Evolutionary conservation across 2,329 filamentous ascomycete species (phyloP).

Genomic region (Mycosphaerella arachidis): DNA sequence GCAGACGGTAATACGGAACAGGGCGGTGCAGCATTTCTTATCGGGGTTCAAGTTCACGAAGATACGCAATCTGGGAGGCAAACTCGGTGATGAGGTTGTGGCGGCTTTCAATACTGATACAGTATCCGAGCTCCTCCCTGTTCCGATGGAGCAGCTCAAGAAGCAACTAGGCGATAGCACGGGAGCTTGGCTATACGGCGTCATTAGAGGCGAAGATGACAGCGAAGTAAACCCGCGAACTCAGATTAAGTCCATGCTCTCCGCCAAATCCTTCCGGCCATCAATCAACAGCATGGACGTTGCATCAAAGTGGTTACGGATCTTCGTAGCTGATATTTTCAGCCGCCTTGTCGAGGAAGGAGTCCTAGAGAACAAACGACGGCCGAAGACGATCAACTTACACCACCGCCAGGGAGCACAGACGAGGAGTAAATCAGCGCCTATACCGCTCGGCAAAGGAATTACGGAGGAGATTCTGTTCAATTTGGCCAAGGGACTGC

Average conservation of each 20-base stretch:
- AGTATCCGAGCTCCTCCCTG: conserved; percentile 67
- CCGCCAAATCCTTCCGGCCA: conserved; percentile 89
- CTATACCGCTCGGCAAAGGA: conserved; percentile 70
- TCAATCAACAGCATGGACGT: conserved; percentile 74
- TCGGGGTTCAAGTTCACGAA: conserved; percentile 87
- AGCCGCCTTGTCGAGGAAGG: conserved; percentile 86
- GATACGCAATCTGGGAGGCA: conserved; percentile 90
- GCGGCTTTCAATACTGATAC: conserved; percentile 76
- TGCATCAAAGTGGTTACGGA: conserved; percentile 77
- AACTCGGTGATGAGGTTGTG: conserved; percentile 81
- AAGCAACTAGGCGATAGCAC: conserved; percentile 77
- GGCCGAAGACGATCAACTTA: conserved; percentile 79
- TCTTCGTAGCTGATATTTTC: conserved; percentile 89
- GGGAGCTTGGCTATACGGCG: conserved; percentile 77
- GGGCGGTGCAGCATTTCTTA: conserved; percentile 75
- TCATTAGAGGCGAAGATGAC: conserved; percentile 77
- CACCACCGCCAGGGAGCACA: conserved; percentile 73
- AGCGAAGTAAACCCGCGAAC: conserved; percentile 88
- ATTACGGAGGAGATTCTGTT: conserved; percentile 71
- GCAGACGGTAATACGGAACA: conserved; percentile 88
- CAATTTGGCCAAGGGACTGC: conserved; percentile 68
- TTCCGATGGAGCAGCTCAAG: conserved; percentile 72
- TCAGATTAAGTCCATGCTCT: conserved; percentile 95
- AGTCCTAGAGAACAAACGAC: conserved; percentile 76
- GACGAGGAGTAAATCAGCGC: conserved; percentile 67